Base-by-base conservation (phyloP, 768 basidiomycete genomes). In the Filobasidium wieringae region DNA sequence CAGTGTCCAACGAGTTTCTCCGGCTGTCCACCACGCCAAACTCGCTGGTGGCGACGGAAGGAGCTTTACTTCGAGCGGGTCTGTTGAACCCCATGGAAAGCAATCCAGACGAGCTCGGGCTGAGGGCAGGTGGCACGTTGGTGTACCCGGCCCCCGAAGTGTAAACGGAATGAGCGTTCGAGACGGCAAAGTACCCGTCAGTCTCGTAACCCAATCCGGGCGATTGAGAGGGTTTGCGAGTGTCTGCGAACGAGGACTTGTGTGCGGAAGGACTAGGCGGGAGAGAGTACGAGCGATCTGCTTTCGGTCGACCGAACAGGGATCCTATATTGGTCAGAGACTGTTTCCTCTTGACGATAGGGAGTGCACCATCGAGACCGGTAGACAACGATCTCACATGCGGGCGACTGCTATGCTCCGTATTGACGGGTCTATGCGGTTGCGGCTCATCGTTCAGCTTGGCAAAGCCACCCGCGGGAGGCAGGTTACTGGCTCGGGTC, bases 1-100 rank as follows among this genome's bases (percentile, higher is more conserved):
- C 47, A 24, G 33, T 40, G 34, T 57, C 56, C 24, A 57, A 27
- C 32, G 56, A 57, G 31, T 51, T 57, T 24, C 56, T 45, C 24
- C 56, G 56, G 32, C 56, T 57, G 2, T 50, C 56, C 0, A 51
- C 39, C 15, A 32, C 47, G n/a, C 54, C 32, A 37, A 39, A 57
- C 34, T 50, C 30, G 34, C 34, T 37, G 26, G 43, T 47, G 22
- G 4, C 15, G 17, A 14, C 22, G 14, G 15, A 12, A 19, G 43
- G 14, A 6, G 43, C 22, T 47, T 26, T 27, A 19, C 43, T 47
- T 47, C 5, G 22, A 40, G 37, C 37, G 3, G 29, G 45, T 24
- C 39, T 57, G 17, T 31, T 47, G 17, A 57, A 57, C 7, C 47
- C 50, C 47, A 57, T 51, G 5, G 56, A 50, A 19, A 45, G 45